phyloP scores from a whole-genome alignment of 371 early-diverging fungal species.

The Chytridiales sp. region DNA sequence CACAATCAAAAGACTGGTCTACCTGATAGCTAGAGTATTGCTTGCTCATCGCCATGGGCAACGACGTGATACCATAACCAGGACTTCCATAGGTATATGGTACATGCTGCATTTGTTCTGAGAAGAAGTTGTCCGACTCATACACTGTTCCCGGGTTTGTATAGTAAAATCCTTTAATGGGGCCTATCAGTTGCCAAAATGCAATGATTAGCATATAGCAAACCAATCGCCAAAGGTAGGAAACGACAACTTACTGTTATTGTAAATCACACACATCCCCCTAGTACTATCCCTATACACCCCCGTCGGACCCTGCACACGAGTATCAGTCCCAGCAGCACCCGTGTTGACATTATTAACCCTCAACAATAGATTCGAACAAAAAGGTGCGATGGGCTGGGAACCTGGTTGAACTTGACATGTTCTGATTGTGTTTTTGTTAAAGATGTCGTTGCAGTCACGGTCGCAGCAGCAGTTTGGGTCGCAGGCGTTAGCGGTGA shows the following conservation, averaged over 20 bases:
- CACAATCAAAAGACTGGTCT: neutral
- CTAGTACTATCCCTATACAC: too few species aligned
- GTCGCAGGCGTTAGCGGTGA: conserved; percentile 31
- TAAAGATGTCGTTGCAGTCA: conserved; percentile 26
- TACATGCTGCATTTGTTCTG: conserved; percentile 8
- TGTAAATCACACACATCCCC: conserved; percentile 32
- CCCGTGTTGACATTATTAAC: conserved; percentile 19
- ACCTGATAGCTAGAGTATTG: conserved; percentile 5
- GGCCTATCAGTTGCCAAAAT: conserved; percentile 13
- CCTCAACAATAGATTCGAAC: conserved; percentile 15
- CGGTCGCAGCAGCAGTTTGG: conserved; percentile 43
- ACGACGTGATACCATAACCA: neutral
- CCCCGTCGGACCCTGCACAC: conserved; percentile 12
- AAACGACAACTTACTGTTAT: conserved; percentile 22
- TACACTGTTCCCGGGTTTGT: conserved; percentile 17
- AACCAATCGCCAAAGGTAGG: neutral
- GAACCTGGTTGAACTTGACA: neutral
- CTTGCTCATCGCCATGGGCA: conserved; percentile 1
- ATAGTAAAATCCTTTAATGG: conserved; percentile 31
- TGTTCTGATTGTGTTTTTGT: neutral
- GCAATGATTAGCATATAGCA: neutral
- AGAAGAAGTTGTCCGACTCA: conserved; percentile 20
- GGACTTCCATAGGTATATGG: conserved; percentile 8
- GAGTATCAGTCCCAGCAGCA: too few species aligned
- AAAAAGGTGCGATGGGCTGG: conserved; percentile 14